Percentiles rank a stretch among this genome's conserved stretches.
phyloP scores from a whole-genome alignment of 164 flowering plant genomes.

The Stephania yunnanensis region DNA sequence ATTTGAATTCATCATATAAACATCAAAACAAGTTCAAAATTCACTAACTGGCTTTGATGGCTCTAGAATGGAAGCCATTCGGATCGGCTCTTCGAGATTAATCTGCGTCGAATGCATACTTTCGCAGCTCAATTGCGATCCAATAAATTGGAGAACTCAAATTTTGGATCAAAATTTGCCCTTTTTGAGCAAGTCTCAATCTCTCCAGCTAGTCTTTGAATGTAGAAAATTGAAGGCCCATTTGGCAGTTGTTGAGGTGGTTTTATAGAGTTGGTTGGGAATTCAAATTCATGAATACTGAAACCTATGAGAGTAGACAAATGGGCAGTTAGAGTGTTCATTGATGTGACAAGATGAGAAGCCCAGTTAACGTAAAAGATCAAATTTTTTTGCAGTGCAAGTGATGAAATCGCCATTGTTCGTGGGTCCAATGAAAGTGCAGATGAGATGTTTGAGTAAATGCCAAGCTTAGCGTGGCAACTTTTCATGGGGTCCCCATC shows the following conservation, averaged over 20 bases:
- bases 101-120: constrained; percentile 77
- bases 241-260: too few species aligned
- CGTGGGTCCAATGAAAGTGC: not conserved
- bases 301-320: too few species aligned
- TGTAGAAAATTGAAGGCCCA: too few species aligned
- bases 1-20: not conserved
- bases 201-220: too few species aligned
- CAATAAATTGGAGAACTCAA: too few species aligned
- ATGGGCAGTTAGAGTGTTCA: not conserved
- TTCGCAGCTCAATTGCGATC: too few species aligned
- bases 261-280: too few species aligned
- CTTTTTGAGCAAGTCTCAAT: too few species aligned
- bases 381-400: not conserved
- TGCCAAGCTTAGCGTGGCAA: not conserved
- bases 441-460: not conserved
- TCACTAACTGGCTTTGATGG: constrained; percentile 70
- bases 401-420: not conserved
- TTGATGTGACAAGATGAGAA: not conserved
- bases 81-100: constrained; percentile 85
- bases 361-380: not conserved
- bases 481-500: too few species aligned
- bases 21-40: not conserved
- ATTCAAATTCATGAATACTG: too few species aligned
- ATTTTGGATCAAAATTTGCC: too few species aligned
- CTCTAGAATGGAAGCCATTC: constrained; percentile 94